phyloP scores from a whole-genome alignment of 148 eudicot species.

The Arctostaphylos glauca region DNA sequence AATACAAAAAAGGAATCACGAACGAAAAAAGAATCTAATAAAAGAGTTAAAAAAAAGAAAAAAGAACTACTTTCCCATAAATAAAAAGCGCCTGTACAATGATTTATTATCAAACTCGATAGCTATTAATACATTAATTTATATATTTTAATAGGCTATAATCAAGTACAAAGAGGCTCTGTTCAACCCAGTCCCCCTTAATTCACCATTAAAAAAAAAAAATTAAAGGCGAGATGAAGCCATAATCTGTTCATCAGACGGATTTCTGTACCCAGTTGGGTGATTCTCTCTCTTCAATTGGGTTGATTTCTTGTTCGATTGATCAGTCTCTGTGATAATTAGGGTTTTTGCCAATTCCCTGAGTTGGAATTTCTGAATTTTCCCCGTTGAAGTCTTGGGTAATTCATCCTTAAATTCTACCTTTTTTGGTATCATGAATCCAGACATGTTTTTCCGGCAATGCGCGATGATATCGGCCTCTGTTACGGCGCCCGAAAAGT shows the following conservation, averaged over 20 bases:
- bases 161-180: neutral
- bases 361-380: constrained; percentile 48
- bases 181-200: neutral
- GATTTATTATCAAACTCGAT: too few species aligned
- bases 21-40: too few species aligned
- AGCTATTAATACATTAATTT: too few species aligned
- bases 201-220: neutral
- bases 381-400: constrained; percentile 62
- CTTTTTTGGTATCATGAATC: constrained; percentile 73
- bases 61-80: too few species aligned
- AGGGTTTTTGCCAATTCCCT: constrained; percentile 49
- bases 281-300: constrained; percentile 17
- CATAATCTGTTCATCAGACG: constrained; percentile 21
- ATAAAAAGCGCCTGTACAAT: too few species aligned
- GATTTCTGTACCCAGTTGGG: constrained; percentile 14
- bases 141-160: neutral
- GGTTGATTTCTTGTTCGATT: constrained; percentile 16
- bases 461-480: constrained; percentile 54
- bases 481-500: neutral
- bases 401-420: constrained; percentile 50
- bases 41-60: too few species aligned
- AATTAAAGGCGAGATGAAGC: constrained; percentile 44
- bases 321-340: constrained; percentile 8
- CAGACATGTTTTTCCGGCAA: constrained; percentile 58
- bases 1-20: too few species aligned